phyloP scores from a whole-genome alignment of 805 yeast species.

The Kluyveromyces aestuarii region DNA sequence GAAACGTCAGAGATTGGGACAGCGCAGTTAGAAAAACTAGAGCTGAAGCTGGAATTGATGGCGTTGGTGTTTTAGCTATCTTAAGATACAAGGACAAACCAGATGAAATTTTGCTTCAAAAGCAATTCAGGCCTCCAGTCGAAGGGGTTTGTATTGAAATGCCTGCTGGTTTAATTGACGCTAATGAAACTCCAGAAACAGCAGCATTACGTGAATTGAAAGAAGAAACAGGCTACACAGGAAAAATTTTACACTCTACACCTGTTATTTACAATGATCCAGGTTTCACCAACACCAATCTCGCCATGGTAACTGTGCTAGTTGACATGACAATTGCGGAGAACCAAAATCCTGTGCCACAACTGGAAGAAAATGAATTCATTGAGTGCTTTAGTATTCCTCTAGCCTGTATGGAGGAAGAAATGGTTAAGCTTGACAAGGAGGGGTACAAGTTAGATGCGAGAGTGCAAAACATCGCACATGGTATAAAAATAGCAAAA shows the following conservation, averaged over 20 bases:
- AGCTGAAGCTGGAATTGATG: slow-evolving; percentile 55
- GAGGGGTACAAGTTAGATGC: slow-evolving; percentile 82
- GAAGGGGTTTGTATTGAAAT: slow-evolving; percentile 82
- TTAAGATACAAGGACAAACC: slow-evolving; percentile 43
- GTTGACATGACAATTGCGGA: slow-evolving; percentile 61
- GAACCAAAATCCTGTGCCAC: slow-evolving; percentile 60
- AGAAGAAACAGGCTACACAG: slow-evolving; percentile 91
- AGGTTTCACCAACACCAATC: slow-evolving; percentile 83
- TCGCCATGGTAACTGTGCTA: slow-evolving; percentile 67
- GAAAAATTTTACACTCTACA: slow-evolving; percentile 41
- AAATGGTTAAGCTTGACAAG: slow-evolving; percentile 39
- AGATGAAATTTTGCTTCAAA: slow-evolving; percentile 55
- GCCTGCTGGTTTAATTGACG: slow-evolving; percentile 93
- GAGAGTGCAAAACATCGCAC: slow-evolving; percentile 76
- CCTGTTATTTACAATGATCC: slow-evolving; percentile 65
- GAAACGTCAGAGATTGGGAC: slow-evolving; percentile 76
- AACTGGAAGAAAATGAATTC: slow-evolving; percentile 85
- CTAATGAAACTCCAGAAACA: slow-evolving; percentile 61
- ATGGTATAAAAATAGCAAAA: slow-evolving; percentile 59
- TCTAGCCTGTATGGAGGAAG: slow-evolving; percentile 45
- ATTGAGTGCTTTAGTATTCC: slow-evolving; percentile 82
- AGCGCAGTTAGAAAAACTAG: slow-evolving; percentile 77
- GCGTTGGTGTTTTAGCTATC: slow-evolving; percentile 82
- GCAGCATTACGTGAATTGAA: slow-evolving; percentile 83
- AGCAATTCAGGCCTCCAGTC: slow-evolving; percentile 91